Evolutionary conservation across 192 early-diverging fungal species (phyloP).

Genomic region (Backusella australiensis): DNA sequence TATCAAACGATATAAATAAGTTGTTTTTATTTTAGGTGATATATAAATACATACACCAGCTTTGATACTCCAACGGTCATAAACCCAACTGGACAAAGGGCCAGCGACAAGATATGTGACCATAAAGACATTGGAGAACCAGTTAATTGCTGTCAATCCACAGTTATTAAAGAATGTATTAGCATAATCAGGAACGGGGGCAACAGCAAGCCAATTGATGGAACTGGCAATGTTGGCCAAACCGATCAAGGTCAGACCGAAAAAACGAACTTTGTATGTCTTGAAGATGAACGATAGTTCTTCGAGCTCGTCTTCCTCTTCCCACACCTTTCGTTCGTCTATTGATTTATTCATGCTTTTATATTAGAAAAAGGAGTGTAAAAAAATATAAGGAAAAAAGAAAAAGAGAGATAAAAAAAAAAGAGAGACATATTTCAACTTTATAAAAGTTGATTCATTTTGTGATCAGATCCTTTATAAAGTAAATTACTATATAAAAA

Average conservation of each 20-base stretch:
- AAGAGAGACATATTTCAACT: not conserved
- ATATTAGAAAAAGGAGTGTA: not conserved
- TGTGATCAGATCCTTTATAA: not conserved
- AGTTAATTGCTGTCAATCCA: conserved; percentile 34
- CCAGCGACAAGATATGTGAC: conserved; percentile 42
- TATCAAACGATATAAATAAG: not conserved
- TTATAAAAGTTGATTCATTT: not conserved
- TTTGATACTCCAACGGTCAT: conserved; percentile 42
- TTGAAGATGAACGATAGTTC: not conserved
- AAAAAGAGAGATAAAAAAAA: not conserved
- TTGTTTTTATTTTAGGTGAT: not conserved
- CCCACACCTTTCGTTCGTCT: not conserved
- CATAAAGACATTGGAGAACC: conserved; percentile 43
- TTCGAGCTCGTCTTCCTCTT: not conserved
- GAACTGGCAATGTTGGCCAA: conserved; percentile 43
- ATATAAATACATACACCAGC: conserved; percentile 21
- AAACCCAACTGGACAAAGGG: conserved; percentile 40
- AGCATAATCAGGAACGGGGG: conserved; percentile 40
- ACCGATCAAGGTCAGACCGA: conserved; percentile 40
- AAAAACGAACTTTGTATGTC: conserved; percentile 43
- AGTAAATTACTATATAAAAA: not conserved
- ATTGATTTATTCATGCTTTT: not conserved
- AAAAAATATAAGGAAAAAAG: not conserved
- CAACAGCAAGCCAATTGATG: conserved; percentile 44
- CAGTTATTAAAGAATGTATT: conserved; percentile 34